These are phyloP conservation scores for Fusarium sp. DNA, from an alignment of 2,329 filamentous ascomycete species.

Conservation along the genomic window DNA sequence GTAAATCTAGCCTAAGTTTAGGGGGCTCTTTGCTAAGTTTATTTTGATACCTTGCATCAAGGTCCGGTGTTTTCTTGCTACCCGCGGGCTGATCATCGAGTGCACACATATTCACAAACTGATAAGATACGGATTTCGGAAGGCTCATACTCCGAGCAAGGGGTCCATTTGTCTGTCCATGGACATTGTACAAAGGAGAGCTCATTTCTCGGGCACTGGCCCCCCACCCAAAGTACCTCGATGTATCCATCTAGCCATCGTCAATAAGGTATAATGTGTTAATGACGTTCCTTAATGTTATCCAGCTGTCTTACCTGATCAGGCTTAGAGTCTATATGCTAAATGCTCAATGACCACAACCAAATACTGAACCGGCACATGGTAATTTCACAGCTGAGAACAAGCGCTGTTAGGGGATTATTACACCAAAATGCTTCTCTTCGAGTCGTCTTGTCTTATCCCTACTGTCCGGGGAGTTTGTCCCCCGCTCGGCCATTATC, in stretches of 20 bases:
- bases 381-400: conserved; percentile 32
- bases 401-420: not conserved
- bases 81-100: not conserved
- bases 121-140: not conserved
- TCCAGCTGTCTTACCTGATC: conserved; percentile 24
- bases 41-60: too few relatives aligned
- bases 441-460: not conserved
- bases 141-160: conserved; percentile 18
- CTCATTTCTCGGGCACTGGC: conserved; percentile 34
- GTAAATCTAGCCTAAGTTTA: too few relatives aligned
- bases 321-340: conserved; percentile 20
- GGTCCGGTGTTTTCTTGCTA: too few relatives aligned
- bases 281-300: conserved; percentile 21
- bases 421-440: not conserved
- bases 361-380: conserved; percentile 17
- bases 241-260: not conserved
- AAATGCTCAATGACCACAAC: conserved; percentile 2
- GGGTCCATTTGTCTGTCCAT: not conserved
- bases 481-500: not conserved
- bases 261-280: not conserved
- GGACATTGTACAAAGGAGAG: conserved; percentile 20
- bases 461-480: not conserved
- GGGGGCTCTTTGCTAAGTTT: too few relatives aligned
- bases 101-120: not conserved
- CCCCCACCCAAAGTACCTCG: conserved; percentile 24